Conservation (phyloP, 2,329 filamentous ascomycete species). For the Calonectria henricotiae region DNA sequence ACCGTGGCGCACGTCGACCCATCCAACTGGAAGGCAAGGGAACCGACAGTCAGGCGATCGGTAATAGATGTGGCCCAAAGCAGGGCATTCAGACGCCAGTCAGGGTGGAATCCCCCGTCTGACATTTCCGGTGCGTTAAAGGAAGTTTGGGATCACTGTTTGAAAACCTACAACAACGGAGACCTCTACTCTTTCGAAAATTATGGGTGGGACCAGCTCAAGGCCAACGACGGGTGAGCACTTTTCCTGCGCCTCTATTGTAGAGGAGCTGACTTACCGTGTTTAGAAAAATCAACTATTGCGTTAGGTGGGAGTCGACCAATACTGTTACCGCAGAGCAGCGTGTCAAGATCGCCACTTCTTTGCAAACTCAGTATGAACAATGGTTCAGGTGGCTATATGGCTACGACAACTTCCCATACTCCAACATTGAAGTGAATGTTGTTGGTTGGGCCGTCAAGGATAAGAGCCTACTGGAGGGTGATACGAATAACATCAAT, state of each 20-base stretch:
- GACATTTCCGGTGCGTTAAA: constrained; percentile 48
- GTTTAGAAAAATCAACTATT: constrained; percentile 49
- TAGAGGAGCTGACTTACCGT: neutral
- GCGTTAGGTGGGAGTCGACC: constrained; percentile 64
- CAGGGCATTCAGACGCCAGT: constrained; percentile 51
- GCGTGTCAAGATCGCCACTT: constrained; percentile 57
- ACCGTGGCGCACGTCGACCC: constrained; percentile 50
- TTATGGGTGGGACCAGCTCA: constrained; percentile 57
- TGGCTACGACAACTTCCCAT: constrained; percentile 65
- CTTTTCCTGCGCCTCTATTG: neutral
- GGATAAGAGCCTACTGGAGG: constrained; percentile 58
- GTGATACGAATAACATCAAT: constrained; percentile 57
- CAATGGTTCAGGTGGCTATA: constrained; percentile 63
- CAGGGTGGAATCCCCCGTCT: constrained; percentile 53
- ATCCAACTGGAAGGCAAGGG: constrained; percentile 48
- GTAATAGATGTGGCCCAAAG: constrained; percentile 36
- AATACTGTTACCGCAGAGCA: constrained; percentile 58
- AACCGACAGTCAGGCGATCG: constrained; percentile 32
- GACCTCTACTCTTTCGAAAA: constrained; percentile 53
- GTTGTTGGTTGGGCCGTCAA: constrained; percentile 65
- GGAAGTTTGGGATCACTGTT: constrained; percentile 55
- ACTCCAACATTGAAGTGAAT: constrained; percentile 57
- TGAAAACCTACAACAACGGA: constrained; percentile 50
- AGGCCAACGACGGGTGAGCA: constrained; percentile 52
- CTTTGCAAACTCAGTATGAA: constrained; percentile 57